Percentiles rank a stretch among this genome's conserved stretches.
Evolutionary conservation across 331 rosid species (phyloP).

Genomic region (Pyracantha coccinea): DNA sequence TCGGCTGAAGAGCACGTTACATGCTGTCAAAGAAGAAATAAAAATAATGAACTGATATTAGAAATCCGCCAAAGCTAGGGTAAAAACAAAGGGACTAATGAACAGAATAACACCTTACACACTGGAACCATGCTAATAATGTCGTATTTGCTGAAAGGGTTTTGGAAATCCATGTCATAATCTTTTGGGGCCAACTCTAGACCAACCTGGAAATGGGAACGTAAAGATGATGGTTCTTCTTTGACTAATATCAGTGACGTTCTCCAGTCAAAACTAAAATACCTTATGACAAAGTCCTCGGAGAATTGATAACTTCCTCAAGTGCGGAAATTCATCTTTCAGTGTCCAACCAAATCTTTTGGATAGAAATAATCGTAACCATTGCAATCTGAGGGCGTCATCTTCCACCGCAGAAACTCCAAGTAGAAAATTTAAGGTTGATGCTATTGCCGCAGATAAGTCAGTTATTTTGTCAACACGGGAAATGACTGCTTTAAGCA

Average conservation of each 20-base stretch:
- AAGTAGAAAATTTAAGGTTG: slow-evolving; percentile 64
- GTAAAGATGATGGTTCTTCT: background rate
- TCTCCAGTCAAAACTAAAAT: background rate
- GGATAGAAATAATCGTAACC: slow-evolving; percentile 47
- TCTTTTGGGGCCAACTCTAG: slow-evolving; percentile 81
- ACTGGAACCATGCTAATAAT: slow-evolving; percentile 81
- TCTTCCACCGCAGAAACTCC: slow-evolving; percentile 51
- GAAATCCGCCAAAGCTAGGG: background rate
- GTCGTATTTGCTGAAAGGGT: slow-evolving; percentile 68
- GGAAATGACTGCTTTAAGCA: slow-evolving; percentile 64
- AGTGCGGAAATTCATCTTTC: slow-evolving; percentile 64
- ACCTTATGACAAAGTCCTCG: slow-evolving; percentile 96
- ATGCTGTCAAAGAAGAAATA: slow-evolving; percentile 43
- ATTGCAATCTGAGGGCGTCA: slow-evolving; percentile 47
- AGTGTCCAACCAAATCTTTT: slow-evolving; percentile 72
- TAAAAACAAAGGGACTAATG: background rate
- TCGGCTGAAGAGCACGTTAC: slow-evolving; percentile 82
- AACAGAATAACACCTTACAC: slow-evolving; percentile 60
- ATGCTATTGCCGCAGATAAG: slow-evolving; percentile 54
- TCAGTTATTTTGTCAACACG: slow-evolving; percentile 45
- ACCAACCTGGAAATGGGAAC: slow-evolving; percentile 51
- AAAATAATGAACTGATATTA: background rate
- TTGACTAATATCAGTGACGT: background rate
- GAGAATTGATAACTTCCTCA: slow-evolving; percentile 75
- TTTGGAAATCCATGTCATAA: slow-evolving; percentile 67